These are phyloP conservation scores for Lactifluus echinatus DNA, from an alignment of 768 basidiomycete species.

Conservation along the genomic window DNA sequence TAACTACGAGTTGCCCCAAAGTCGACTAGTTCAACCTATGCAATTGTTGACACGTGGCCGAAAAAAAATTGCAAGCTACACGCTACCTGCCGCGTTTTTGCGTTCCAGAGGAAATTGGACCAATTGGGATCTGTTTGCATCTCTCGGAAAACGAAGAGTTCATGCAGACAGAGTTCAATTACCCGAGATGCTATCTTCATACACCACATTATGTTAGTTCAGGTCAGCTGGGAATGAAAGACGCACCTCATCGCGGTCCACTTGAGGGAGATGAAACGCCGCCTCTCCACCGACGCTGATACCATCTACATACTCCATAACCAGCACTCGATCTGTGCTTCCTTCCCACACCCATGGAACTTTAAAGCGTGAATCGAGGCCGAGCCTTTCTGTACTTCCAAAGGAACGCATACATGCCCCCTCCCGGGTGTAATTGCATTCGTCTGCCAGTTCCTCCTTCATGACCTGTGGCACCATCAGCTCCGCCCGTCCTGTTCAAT, in stretches of 20 bases:
- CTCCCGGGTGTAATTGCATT: constrained; percentile 86
- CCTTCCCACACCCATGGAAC: constrained; percentile 83
- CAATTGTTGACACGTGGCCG: not conserved
- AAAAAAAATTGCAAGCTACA: not conserved
- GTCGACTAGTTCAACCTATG: constrained; percentile 79
- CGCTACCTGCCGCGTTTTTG: too few species aligned
- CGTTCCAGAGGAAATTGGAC: constrained; percentile 96
- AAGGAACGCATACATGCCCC: constrained; percentile 63
- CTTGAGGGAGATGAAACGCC: constrained; percentile 46
- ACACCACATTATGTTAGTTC: too few species aligned
- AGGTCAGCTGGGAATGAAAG: not conserved
- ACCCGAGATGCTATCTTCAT: constrained; percentile 79
- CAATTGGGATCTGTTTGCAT: constrained; percentile 99
- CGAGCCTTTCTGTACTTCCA: constrained; percentile 39
- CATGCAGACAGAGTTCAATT: constrained; percentile 78
- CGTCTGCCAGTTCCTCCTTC: constrained; percentile 83
- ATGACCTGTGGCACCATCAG: constrained; percentile 51
- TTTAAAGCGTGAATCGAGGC: constrained; percentile 58
- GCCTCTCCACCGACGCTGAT: constrained; percentile 65
- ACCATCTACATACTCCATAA: constrained; percentile 82
- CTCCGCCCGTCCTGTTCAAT: not conserved
- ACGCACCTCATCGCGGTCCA: constrained; percentile 64
- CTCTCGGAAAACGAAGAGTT: constrained; percentile 80
- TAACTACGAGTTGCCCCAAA: constrained; percentile 94
- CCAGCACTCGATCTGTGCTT: constrained; percentile 74